Evolutionary conservation across 441 rosid genomes (phyloP), one percentile per base, ranked within the genome.

Genomic region (Capsella rubella): DNA sequence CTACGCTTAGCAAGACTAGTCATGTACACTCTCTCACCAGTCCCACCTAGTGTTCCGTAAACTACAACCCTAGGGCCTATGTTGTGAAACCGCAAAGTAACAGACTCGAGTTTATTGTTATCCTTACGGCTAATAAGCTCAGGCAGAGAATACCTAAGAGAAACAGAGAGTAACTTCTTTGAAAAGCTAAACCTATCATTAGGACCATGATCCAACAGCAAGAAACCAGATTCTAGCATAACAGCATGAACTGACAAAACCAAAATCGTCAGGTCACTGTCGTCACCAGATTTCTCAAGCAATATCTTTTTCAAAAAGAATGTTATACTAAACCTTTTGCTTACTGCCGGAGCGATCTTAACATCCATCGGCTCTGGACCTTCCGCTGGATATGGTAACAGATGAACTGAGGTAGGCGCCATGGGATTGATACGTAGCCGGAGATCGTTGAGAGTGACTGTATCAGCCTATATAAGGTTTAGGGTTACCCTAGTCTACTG

Each of bases 231-330:
- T 62, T 94, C 94, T 56, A 86, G 61, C 60, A 94, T 78, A 42
- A 90, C 87, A 0, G 94, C 93, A 49, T 90, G 95, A 74, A 89
- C 79, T 2, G 95, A 89, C 46, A 84, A 27, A 45, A 83, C 86
- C 55, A 89, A 50, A 8, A 79, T 82, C 82, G 85, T 82, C 52
- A 78, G 82, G 34, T 78, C 80, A 14, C 82, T 74, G 10, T 62
- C 78, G 62, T 74, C 79, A 57, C 78, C 86, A 55, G 83, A 73
- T 64, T 86, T 89, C 73, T 83, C 84, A 46, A 80, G 75, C 58
- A 90, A 56, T 13, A 87, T 75, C 78, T 84, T 85, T 82, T 82
- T 83, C 79, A 86, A 75, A 72, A 90, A 89, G 81, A 65, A 86
- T 2, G 88, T 89, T 85, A 82, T 92, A 40, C 82, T 80, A 49